Percentiles rank a stretch among this genome's conserved stretches.
These are phyloP conservation scores for Claviceps sp. DNA, from an alignment of 2,329 filamentous ascomycete genomes.

Conservation along the genomic window DNA sequence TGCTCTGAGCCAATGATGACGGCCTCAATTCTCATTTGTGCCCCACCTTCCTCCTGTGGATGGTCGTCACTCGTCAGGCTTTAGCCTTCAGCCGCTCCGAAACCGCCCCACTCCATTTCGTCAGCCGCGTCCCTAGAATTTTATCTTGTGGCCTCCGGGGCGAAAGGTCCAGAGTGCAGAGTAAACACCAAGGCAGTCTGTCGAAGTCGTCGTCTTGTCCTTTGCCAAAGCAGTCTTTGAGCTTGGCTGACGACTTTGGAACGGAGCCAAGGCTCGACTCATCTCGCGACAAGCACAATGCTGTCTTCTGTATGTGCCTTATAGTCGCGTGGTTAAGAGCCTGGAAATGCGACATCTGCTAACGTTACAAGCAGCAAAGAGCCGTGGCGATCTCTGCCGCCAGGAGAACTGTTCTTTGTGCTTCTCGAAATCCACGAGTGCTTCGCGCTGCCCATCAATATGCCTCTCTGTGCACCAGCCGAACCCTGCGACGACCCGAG, in stretches of 20 bases:
- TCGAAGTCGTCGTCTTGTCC: background rate
- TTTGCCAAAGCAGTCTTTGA: background rate
- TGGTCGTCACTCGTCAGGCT: background rate
- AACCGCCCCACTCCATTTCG: background rate
- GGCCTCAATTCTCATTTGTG: background rate
- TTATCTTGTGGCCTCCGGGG: background rate
- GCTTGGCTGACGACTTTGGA: background rate
- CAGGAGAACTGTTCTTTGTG: background rate
- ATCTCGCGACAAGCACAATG: background rate
- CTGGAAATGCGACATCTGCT: background rate
- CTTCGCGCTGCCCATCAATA: background rate
- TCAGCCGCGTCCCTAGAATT: background rate
- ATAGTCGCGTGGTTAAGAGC: background rate
- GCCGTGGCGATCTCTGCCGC: background rate
- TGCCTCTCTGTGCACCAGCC: background rate
- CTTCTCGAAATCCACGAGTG: background rate
- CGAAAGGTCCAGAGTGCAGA: background rate
- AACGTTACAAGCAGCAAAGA: background rate
- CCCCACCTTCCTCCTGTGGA: background rate
- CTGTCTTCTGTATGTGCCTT: background rate
- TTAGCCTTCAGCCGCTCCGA: background rate
- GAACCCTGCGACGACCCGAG: conserved; percentile 13
- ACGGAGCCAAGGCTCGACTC: background rate
- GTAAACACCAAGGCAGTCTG: background rate
- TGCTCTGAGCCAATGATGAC: background rate